Evolutionary conservation across 805 yeast genomes (phyloP).

Genomic region (Zygoascus bituminiphila): DNA sequence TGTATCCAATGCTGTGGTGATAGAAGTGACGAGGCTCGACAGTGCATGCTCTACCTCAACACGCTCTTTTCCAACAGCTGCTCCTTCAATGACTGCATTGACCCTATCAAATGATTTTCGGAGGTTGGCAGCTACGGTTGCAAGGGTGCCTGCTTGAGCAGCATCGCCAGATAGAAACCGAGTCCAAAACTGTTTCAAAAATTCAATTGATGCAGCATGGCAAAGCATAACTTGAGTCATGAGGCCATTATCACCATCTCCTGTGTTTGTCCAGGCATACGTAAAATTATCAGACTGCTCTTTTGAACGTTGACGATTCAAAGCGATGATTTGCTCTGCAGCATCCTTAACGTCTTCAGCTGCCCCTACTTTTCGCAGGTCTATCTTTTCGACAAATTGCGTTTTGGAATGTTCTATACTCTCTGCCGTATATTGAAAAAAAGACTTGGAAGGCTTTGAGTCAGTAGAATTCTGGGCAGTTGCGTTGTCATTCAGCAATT

Average conservation of each 20-base stretch:
- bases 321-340: constrained; percentile 9
- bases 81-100: constrained; percentile 23
- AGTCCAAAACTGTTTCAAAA: constrained; percentile 64
- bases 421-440: background rate
- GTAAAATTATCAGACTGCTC: constrained; percentile 9
- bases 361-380: constrained; percentile 8
- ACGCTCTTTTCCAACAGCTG: constrained; percentile 15
- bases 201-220: constrained; percentile 69
- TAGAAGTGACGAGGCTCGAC: constrained; percentile 38
- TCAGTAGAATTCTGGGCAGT: background rate
- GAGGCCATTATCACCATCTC: constrained; percentile 26
- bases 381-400: background rate
- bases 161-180: constrained; percentile 27
- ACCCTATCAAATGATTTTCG: constrained; percentile 41
- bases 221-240: constrained; percentile 49
- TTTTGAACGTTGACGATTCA: constrained; percentile 12
- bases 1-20: constrained; percentile 38
- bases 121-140: constrained; percentile 41
- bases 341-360: constrained; percentile 11
- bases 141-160: constrained; percentile 36
- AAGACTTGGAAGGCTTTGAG: background rate
- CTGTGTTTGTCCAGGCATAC: constrained; percentile 7
- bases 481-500: constrained; percentile 6
- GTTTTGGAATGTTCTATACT: background rate
- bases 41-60: constrained; percentile 22